phyloP scores from a whole-genome alignment of 129 eudicot genomes.

The Solidago caesia region DNA sequence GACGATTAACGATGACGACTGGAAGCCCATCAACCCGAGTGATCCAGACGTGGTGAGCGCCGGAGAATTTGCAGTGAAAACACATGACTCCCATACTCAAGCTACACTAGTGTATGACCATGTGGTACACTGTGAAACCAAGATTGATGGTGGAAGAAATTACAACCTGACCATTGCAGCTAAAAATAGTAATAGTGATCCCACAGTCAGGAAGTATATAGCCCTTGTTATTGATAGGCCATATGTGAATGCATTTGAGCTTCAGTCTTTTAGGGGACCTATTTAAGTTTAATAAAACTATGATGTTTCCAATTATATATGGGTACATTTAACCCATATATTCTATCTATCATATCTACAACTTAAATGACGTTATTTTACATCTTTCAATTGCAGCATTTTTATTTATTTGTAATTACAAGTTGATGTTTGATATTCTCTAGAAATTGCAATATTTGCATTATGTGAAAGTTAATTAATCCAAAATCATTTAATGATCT shows the following conservation, averaged over 20 bases:
- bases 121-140: neutral
- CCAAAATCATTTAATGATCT: no score
- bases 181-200: neutral
- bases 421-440: no score
- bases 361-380: no score
- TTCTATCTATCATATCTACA: no score
- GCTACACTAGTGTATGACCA: neutral
- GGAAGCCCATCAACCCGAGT: neutral
- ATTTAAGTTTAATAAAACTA: neutral
- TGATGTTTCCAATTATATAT: neutral
- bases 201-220: neutral
- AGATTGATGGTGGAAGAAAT: neutral
- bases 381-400: no score
- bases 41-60: neutral
- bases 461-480: no score
- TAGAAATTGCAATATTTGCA: no score
- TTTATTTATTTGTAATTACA: no score
- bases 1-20: neutral
- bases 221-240: slow-evolving; percentile 3
- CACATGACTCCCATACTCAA: neutral
- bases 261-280: slow-evolving; percentile 11
- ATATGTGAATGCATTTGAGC: neutral
- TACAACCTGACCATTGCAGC: neutral
- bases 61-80: neutral
- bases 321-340: neutral